Conservation (phyloP, 345 rosid genomes). For the Psidium guajava region DNA sequence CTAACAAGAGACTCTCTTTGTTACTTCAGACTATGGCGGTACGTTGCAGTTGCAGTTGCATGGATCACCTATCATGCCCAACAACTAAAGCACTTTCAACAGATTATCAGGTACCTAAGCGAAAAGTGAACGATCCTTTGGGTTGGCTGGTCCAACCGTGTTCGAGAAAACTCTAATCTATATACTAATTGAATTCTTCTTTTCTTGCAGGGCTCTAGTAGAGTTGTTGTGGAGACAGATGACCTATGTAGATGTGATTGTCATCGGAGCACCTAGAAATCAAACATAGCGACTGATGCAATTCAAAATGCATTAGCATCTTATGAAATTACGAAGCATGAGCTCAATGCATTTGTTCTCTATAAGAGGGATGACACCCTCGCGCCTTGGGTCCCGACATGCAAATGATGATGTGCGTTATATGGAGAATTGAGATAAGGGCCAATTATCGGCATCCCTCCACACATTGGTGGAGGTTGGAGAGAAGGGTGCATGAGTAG, state of each 20-base stretch:
- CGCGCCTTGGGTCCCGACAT: too few relatives aligned
- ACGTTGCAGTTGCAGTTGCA: slow-evolving; percentile 12
- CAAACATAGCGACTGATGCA: slow-evolving; percentile 14
- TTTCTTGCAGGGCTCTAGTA: slow-evolving; percentile 27
- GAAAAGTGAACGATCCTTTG: background rate
- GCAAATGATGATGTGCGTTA: too few relatives aligned
- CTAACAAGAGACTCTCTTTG: slow-evolving; percentile 21
- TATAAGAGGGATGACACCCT: too few relatives aligned
- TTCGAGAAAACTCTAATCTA: background rate
- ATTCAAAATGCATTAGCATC: slow-evolving; percentile 41
- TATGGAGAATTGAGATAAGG: too few relatives aligned
- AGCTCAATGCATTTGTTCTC: slow-evolving; percentile 38
- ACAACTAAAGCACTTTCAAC: slow-evolving; percentile 12
- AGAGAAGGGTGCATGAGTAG: too few relatives aligned
- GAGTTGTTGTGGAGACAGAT: slow-evolving; percentile 21
- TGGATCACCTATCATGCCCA: slow-evolving; percentile 16
- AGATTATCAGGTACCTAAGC: slow-evolving; percentile 27
- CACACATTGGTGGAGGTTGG: too few relatives aligned
- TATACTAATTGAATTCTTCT: background rate
- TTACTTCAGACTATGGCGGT: slow-evolving; percentile 9
- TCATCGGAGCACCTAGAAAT: slow-evolving; percentile 33
- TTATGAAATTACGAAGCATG: slow-evolving; percentile 15
- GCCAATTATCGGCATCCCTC: too few relatives aligned
- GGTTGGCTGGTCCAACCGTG: background rate
- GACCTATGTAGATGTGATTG: slow-evolving; percentile 25